Conservation (phyloP, 2,329 filamentous ascomycete species). For the Rutstroemia sp. region DNA sequence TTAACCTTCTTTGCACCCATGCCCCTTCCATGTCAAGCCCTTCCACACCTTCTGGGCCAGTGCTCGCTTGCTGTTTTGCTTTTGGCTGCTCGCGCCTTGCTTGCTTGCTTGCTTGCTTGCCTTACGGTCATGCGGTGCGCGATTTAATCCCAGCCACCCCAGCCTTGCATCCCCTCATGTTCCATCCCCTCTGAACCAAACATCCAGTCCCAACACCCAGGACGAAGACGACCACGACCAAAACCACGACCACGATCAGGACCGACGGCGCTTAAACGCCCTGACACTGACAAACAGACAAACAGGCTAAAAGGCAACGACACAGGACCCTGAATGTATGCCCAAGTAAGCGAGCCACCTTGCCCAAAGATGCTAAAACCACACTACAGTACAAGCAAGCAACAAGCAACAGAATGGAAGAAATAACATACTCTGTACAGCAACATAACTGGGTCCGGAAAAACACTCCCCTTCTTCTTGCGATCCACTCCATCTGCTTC, state of each 20-base stretch:
- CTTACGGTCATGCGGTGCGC: not conserved
- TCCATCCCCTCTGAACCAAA: not conserved
- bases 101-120: not conserved
- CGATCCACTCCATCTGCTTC: not conserved
- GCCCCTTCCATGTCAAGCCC: not conserved
- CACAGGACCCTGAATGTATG: too few species aligned
- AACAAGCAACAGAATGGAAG: too few species aligned
- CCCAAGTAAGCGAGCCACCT: not conserved
- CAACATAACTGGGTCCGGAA: too few species aligned
- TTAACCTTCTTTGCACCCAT: not conserved
- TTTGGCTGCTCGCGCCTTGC: not conserved
- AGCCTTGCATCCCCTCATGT: not conserved
- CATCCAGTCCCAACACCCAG: not conserved
- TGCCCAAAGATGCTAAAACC: not conserved
- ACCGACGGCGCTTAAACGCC: not conserved
- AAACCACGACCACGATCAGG: not conserved
- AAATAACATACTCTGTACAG: too few species aligned
- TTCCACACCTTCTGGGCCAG: not conserved
- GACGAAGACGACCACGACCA: too few species aligned
- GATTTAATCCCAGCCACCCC: not conserved
- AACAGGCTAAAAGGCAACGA: too few species aligned
- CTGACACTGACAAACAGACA: not conserved
- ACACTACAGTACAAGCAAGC: too few species aligned
- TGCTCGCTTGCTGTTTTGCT: not conserved
- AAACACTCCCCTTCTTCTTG: too few species aligned